These are phyloP conservation scores for Tetrahymena thermophila DNA, from an alignment of 73 alveolate genomes.

Conservation along the genomic window DNA sequence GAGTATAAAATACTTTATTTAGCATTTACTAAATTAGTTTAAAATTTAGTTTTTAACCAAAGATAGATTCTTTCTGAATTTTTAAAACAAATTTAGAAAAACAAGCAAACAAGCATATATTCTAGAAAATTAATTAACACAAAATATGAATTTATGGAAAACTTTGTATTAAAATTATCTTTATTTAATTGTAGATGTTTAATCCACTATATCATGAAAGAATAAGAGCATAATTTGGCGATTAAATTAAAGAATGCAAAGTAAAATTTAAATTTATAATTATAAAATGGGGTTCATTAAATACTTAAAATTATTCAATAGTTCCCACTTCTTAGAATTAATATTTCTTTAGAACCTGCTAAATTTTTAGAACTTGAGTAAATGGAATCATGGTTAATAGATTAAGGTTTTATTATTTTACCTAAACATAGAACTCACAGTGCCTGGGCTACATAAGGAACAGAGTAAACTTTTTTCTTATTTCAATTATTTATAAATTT, in stretches of 20 bases:
- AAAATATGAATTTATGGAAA: too few species aligned
- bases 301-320: neutral
- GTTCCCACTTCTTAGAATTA: slow-evolving; percentile 1
- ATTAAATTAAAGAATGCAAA: neutral
- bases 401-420: neutral
- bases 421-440: neutral
- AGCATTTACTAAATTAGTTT: too few species aligned
- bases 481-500: neutral
- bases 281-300: neutral
- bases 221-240: neutral
- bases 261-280: neutral
- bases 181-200: neutral
- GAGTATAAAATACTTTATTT: neutral
- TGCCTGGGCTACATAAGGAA: neutral
- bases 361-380: neutral
- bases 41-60: neutral
- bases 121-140: neutral
- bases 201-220: neutral
- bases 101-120: neutral
- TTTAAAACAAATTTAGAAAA: neutral
- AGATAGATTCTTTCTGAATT: neutral
- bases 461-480: neutral
- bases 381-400: neutral
- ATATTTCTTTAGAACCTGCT: neutral
- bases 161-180: neutral